These are phyloP conservation scores for Bipolaris cookei DNA, from an alignment of 2,329 filamentous ascomycete genomes.

Conservation along the genomic window DNA sequence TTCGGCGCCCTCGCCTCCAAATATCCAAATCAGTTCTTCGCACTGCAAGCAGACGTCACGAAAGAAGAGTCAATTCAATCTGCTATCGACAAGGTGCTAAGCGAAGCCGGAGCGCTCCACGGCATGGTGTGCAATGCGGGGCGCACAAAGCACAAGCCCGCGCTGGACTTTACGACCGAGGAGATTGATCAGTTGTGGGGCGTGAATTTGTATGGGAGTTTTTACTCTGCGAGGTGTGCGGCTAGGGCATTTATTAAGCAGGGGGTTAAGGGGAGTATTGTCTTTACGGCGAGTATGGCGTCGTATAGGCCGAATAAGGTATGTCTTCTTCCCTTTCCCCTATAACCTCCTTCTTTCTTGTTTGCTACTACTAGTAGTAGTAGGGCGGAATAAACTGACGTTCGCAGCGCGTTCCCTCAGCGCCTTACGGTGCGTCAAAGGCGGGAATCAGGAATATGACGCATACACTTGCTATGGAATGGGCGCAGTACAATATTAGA, in stretches of 20 bases:
- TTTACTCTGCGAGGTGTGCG: constrained; percentile 53
- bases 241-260: constrained; percentile 56
- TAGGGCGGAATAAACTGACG: too few relatives aligned
- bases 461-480: constrained; percentile 51
- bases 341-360: background rate
- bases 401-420: constrained; percentile 42
- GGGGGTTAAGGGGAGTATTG: constrained; percentile 54
- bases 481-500: constrained; percentile 48
- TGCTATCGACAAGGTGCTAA: constrained; percentile 55
- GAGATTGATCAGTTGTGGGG: constrained; percentile 55
- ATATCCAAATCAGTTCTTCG: constrained; percentile 52
- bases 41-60: constrained; percentile 56
- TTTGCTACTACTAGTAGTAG: too few relatives aligned
- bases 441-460: constrained; percentile 55
- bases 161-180: constrained; percentile 58
- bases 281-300: constrained; percentile 58
- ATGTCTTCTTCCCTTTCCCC: background rate
- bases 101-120: constrained; percentile 53
- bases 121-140: constrained; percentile 61
- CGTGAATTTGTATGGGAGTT: constrained; percentile 56
- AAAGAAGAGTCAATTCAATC: constrained; percentile 54
- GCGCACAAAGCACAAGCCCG: constrained; percentile 60
- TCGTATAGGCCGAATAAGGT: constrained; percentile 56
- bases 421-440: constrained; percentile 55
- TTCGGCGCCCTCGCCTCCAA: constrained; percentile 49